Conservation (phyloP, 805 yeast genomes). For the Sugiyamaella mastotermitis region DNA sequence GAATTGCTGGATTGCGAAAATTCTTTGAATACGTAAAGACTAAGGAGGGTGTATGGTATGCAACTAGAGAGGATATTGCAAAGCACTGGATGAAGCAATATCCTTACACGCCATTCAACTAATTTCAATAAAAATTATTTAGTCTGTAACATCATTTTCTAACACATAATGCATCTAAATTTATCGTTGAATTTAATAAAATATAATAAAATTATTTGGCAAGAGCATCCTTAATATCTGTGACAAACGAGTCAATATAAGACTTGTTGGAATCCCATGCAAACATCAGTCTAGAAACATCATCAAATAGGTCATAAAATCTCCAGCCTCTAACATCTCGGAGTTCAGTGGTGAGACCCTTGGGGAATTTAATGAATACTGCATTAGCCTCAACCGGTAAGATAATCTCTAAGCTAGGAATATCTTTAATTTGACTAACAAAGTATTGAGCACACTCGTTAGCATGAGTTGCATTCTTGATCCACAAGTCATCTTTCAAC, state of each 20-base stretch:
- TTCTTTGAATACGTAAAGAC: no score
- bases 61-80: no score
- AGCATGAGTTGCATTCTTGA: constrained; percentile 5
- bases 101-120: no score
- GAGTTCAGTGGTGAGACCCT: neutral
- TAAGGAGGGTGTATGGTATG: no score
- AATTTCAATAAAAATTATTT: no score
- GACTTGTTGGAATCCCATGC: constrained; percentile 6
- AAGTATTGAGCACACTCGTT: constrained; percentile 6
- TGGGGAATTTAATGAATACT: constrained; percentile 6
- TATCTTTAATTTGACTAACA: neutral
- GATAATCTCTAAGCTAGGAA: constrained; percentile 2
- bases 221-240: neutral
- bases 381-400: constrained; percentile 7
- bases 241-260: neutral
- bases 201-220: neutral
- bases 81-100: no score
- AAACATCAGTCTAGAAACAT: constrained; percentile 4
- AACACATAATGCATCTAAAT: no score
- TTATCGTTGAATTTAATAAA: no score
- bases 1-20: no score
- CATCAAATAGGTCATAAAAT: constrained; percentile 5
- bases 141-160: no score
- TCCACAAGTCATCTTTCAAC: constrained; percentile 5
- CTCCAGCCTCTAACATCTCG: constrained; percentile 2